These are phyloP conservation scores for Leccinum arenicola DNA, from an alignment of 768 basidiomycete genomes.

Conservation along the genomic window DNA sequence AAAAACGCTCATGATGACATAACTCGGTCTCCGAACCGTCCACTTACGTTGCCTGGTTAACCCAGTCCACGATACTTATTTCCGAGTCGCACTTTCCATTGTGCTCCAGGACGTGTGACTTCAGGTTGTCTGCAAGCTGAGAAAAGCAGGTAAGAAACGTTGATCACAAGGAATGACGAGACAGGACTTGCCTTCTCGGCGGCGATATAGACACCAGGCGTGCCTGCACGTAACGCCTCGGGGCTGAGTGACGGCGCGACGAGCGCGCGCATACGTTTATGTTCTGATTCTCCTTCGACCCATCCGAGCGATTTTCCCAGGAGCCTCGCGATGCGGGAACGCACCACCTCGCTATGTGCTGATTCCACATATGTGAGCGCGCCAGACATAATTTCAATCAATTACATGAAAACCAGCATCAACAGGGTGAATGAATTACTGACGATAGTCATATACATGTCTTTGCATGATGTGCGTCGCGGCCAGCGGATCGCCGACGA, in stretches of 20 bases:
- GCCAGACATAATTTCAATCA: neutral
- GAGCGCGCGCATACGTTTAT: constrained; percentile 8
- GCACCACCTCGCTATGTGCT: constrained; percentile 3
- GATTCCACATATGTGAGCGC: neutral
- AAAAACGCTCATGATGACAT: neutral
- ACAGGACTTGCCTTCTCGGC: constrained; percentile 1
- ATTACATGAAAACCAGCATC: neutral
- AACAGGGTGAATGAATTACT: neutral
- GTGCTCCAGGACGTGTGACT: neutral
- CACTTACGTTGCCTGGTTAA: constrained; percentile 7
- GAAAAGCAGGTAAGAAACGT: neutral
- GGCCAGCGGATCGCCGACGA: constrained; percentile 5
- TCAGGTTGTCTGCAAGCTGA: constrained; percentile 7
- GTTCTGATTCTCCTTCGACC: constrained; percentile 9
- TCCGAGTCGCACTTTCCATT: neutral
- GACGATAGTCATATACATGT: constrained; percentile 9
- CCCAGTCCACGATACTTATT: constrained; percentile 5
- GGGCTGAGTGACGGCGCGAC: constrained; percentile 1
- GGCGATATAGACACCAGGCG: too few species aligned
- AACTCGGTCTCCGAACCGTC: neutral
- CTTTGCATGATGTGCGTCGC: constrained; percentile 9
- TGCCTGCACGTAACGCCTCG: too few species aligned
- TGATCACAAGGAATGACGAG: neutral
- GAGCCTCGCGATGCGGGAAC: constrained; percentile 5
- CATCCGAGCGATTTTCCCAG: constrained; percentile 6